Base-by-base conservation (phyloP, 2,329 filamentous ascomycete species). In the Hypoxylon rubiginosum region DNA sequence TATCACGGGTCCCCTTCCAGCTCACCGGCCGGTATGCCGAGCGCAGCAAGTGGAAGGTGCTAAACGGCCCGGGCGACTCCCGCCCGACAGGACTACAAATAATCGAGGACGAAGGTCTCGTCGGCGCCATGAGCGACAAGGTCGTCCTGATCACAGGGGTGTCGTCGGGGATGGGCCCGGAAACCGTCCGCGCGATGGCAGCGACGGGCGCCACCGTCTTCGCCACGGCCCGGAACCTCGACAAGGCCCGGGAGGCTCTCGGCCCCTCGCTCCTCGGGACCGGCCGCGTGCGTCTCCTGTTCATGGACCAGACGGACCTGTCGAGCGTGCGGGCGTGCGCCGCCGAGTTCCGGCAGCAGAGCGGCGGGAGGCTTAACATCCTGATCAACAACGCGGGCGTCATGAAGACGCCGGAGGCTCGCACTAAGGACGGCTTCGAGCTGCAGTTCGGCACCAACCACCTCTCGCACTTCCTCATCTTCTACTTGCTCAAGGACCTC, bases 371-470 rank as follows among this genome's bases (percentile, higher is more conserved):
- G 41, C 65, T 79, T 30, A 69, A 75, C 56, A 59, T 75, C 30
- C 17, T 85, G 36, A 76, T 85, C 72, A 77, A 75, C 68, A 85
- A 84, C 68, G 82, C 79, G 0, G 82, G 79, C 4, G 79, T 87
- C 46, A 83, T 85, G 76, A 76, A n/a, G 55, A 68, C 41, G 75
- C 80, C 15, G 65, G 73, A 71, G 72, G 72, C 59, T 17, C 53
- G 65, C 24, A 85, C 82, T 0, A 68, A 68, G 21, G 83, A 86
- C 65, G 83, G 83, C n/a, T 82, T 82, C 67, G 85, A 88, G 65
- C 71, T 74, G 0, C 85, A 87, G 65, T 82, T 87, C 66, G 85
- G 79, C n/a, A 83, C 80, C 1, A 86, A 87, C 71, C 82, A 88
- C 70, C 76, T 88, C 1, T 79, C 76, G 3, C 85, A 87, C 72